phyloP scores from a whole-genome alignment of 768 basidiomycete genomes.

The Leccinum broughii region DNA sequence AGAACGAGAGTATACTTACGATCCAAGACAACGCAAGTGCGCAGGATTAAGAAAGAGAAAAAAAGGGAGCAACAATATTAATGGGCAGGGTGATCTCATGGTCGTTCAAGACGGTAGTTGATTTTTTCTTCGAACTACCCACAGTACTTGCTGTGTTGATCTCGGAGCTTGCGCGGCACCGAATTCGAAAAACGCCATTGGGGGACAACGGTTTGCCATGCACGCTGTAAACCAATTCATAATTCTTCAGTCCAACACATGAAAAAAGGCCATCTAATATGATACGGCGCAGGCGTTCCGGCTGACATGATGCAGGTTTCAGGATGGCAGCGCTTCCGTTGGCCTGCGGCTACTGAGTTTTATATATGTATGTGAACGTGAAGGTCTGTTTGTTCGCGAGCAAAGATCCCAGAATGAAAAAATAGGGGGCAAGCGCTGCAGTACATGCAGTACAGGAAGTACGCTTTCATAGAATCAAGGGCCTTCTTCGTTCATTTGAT shows the following conservation, averaged over 20 bases:
- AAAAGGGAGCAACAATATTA: too few relatives aligned
- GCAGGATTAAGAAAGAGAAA: too few relatives aligned
- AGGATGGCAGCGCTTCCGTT: slow-evolving; percentile 3
- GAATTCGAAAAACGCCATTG: neutral
- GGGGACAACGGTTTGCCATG: neutral
- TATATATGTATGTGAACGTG: neutral
- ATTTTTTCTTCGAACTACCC: neutral
- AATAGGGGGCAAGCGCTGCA: neutral
- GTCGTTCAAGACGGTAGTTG: slow-evolving; percentile 25
- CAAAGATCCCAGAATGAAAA: neutral
- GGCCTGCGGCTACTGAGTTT: neutral
- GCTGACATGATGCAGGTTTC: neutral
- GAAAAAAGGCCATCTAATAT: neutral
- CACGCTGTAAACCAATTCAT: neutral
- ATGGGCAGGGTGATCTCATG: neutral
- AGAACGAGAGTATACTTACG: slow-evolving; percentile 66
- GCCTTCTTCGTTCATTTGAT: neutral
- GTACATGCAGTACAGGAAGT: neutral
- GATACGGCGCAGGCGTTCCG: neutral
- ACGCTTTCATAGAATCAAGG: neutral
- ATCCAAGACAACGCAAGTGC: slow-evolving; percentile 59
- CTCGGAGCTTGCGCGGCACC: neutral
- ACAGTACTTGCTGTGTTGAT: neutral
- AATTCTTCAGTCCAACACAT: neutral
- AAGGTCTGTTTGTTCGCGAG: neutral